Base-by-base conservation (phyloP, 768 basidiomycete species). In the Hericium alpestre region DNA sequence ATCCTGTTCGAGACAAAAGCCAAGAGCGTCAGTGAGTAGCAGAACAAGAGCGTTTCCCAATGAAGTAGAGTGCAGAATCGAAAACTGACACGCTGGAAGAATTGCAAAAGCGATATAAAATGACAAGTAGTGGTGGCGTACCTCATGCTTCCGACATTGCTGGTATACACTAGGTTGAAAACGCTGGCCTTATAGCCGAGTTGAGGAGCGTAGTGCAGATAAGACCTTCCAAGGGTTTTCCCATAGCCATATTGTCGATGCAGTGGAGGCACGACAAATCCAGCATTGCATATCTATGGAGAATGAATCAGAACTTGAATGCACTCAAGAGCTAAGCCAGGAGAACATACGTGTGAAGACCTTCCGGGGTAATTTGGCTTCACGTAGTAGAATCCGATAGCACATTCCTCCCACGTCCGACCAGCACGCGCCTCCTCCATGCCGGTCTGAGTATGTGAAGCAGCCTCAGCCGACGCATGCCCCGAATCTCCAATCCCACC, bases 341-440 rank as follows among this genome's bases (percentile, higher is more conserved):
- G 43, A 62, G 48, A 2, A 80, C 89, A 74, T 65, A 89, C 92
- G 78, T 93, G 92, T 43, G 88, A 90, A 9, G 88, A 91, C 59
- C 91, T 76, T 41, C 90, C 90, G 7, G 91, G 93, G 71, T 93
- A 94, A 65, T 93, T 93, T 38, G 87, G 88, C 70, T 90, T 90
- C 53, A 90, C 86, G 65, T 91, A 90, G 74, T 87, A 90, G 65
- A 78, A 86, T 3, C 89, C 92, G 23, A 82, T 85, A 12, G 93
- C 70, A 63, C 80, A 83, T 15, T 81, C 79, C 59, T 80, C 76
- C 88, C 88, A 92, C 15, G 72, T 59, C 60, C 83, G 73, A 9
- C 75, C 78, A 7, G 65, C 72, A 38, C 75, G 69, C n/a, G 74
- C 79, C 7, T 65, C 65, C 50, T 80, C 76, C 9, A 86, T 64